Percentiles rank a stretch among this genome's conserved stretches.
Conservation (phyloP, 441 rosid species). For the Omphalea diandra region DNA sequence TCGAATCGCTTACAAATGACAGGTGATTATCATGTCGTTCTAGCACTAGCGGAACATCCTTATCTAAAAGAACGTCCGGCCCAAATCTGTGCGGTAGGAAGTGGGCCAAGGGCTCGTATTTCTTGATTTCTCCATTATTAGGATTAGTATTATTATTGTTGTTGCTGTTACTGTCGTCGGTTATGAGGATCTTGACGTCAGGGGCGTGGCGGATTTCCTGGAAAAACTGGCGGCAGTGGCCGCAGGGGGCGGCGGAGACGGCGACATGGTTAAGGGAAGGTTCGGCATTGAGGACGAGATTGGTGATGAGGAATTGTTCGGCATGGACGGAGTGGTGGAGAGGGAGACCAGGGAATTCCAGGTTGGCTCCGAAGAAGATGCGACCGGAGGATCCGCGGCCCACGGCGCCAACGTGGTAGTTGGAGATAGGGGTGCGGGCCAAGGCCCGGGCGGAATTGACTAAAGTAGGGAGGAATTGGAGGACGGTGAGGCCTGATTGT, state of each 20-base stretch:
- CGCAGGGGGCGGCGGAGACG: constrained; percentile 94
- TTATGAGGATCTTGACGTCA: constrained; percentile 49
- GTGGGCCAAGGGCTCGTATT: constrained; percentile 41
- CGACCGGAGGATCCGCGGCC: constrained; percentile 89
- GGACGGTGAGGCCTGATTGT: constrained; percentile 46
- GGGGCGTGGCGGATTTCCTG: constrained; percentile 80
- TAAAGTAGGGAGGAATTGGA: constrained; percentile 61
- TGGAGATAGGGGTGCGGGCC: constrained; percentile 84
- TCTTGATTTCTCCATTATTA: neutral
- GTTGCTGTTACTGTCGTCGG: constrained; percentile 15
- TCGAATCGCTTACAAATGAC: neutral
- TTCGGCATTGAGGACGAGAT: constrained; percentile 49
- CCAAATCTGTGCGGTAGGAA: constrained; percentile 45
- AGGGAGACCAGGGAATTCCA: constrained; percentile 90
- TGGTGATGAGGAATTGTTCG: constrained; percentile 81
- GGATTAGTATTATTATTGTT: neutral
- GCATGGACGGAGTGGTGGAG: constrained; percentile 70
- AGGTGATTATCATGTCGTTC: constrained; percentile 13
- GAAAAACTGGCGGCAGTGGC: constrained; percentile 96
- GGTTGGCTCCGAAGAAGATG: constrained; percentile 76
- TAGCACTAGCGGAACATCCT: constrained; percentile 15
- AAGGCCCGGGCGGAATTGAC: constrained; percentile 55
- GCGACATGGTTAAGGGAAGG: constrained; percentile 38
- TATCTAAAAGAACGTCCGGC: constrained; percentile 15
- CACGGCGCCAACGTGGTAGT: constrained; percentile 72